A percentile compares a stretch with the other conserved stretches of the same genome.
Conservation (phyloP, 768 basidiomycete species). For the Trametes elegans region DNA sequence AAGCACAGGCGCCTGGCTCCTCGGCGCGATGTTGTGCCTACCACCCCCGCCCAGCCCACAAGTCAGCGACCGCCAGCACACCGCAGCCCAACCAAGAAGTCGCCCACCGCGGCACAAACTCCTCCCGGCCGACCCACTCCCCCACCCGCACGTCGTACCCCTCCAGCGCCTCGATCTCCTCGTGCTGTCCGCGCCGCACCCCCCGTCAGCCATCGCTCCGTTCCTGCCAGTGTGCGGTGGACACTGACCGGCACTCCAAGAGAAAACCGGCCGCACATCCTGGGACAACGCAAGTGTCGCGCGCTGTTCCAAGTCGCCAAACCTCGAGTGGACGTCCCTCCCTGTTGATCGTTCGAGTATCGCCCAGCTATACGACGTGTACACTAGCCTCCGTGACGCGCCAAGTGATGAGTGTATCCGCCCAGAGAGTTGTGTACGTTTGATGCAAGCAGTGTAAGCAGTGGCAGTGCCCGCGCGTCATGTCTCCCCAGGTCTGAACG, state of each 20-base stretch:
- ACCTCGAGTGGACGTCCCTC: no score
- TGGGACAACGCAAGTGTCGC: neutral
- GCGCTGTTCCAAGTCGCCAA: neutral
- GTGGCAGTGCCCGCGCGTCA: constrained; percentile 4
- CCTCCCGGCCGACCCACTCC: constrained; percentile 20
- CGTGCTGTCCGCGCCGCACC: constrained; percentile 3
- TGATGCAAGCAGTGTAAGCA: neutral
- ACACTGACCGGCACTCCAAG: neutral
- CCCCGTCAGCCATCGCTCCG: neutral
- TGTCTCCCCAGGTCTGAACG: no score
- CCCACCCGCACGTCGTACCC: constrained; percentile 22
- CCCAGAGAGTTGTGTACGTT: neutral
- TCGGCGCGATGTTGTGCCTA: constrained; percentile 84
- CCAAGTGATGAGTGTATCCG: no score
- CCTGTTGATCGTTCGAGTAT: no score
- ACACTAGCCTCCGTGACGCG: no score
- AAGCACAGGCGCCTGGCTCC: constrained; percentile 74
- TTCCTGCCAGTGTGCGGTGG: no score
- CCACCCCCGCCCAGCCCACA: constrained; percentile 13
- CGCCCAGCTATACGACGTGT: no score
- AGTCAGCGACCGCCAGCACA: no score
- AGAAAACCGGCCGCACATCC: constrained; percentile 6
- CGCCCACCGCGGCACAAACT: constrained; percentile 24
- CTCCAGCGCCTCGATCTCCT: constrained; percentile 18
- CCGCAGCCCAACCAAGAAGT: neutral